A percentile compares a stretch with the other conserved stretches of the same genome.
phyloP scores from a whole-genome alignment of 805 yeast species.

The Myxozyma melibiosi region DNA sequence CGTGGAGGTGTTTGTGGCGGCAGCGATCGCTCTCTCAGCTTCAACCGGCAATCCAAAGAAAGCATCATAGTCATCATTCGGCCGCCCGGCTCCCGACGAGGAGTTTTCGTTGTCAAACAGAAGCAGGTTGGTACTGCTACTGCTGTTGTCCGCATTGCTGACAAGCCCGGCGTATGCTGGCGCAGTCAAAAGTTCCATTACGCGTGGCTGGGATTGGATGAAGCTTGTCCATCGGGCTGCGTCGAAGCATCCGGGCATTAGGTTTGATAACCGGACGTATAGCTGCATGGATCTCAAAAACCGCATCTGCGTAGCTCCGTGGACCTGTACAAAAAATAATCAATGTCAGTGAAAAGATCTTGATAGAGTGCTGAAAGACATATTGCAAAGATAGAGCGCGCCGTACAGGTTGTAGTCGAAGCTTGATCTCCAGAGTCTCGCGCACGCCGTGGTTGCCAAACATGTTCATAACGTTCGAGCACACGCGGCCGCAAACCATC shows the following conservation, averaged over 20 bases:
- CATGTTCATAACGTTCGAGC: slow-evolving; percentile 36
- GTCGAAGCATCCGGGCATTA: slow-evolving; percentile 30
- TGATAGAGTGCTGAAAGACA: not conserved
- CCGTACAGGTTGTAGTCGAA: slow-evolving; percentile 37
- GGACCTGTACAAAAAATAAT: slow-evolving; percentile 15
- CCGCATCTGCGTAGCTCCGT: slow-evolving; percentile 28
- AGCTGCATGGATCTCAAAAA: slow-evolving; percentile 28
- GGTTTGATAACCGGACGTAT: slow-evolving; percentile 25
- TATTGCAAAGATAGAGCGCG: not conserved
- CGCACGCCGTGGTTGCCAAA: slow-evolving; percentile 26
- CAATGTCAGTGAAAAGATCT: not conserved
- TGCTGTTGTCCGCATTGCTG: too few species aligned
- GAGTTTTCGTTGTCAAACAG: too few species aligned
- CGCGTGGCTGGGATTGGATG: slow-evolving; percentile 24
- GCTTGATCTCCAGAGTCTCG: slow-evolving; percentile 40
- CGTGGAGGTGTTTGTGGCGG: too few species aligned
- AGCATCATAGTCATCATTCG: slow-evolving; percentile 20
- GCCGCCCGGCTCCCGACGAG: too few species aligned
- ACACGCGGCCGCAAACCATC: slow-evolving; percentile 36
- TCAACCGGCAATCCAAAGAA: slow-evolving; percentile 17
- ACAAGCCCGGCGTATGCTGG: slow-evolving; percentile 24
- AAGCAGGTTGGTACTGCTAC: not conserved
- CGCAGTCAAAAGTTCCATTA: slow-evolving; percentile 21
- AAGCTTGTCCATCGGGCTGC: slow-evolving; percentile 31
- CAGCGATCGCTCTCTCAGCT: not conserved